A percentile compares a stretch with the other conserved stretches of the same genome.
phyloP scores from a whole-genome alignment of 352 stramenopile species.

The Vaucheria bursata region DNA sequence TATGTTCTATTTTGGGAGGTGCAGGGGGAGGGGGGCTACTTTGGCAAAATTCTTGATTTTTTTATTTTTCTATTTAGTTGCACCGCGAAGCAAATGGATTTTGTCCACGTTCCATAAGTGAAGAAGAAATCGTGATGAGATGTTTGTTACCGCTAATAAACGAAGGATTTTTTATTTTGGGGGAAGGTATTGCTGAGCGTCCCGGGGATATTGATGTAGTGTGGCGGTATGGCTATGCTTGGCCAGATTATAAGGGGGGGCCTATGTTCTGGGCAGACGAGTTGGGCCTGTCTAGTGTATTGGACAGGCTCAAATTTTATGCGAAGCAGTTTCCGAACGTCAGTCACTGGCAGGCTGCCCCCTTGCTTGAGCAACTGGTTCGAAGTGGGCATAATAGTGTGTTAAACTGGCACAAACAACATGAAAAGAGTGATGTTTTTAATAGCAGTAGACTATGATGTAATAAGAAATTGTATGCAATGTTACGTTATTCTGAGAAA shows the following conservation, averaged over 20 bases:
- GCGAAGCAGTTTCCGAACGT: constrained; percentile 19
- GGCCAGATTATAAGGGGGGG: constrained; percentile 24
- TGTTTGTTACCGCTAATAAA: constrained; percentile 48
- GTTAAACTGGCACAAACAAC: constrained; percentile 10
- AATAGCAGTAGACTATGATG: background rate
- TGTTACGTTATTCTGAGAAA: background rate
- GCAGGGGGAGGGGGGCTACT: too few species aligned
- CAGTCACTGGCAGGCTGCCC: constrained; percentile 30
- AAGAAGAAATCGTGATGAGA: constrained; percentile 48
- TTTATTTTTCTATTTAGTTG: too few species aligned
- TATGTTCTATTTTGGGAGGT: too few species aligned
- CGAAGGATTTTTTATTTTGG: constrained; percentile 42
- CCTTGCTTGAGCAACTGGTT: constrained; percentile 28
- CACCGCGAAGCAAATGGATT: too few species aligned
- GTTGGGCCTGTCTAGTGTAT: constrained; percentile 13
- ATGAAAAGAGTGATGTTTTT: background rate
- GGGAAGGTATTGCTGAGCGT: constrained; percentile 46
- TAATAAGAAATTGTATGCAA: background rate
- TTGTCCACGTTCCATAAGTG: constrained; percentile 17
- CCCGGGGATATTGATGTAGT: constrained; percentile 47
- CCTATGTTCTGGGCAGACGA: constrained; percentile 50
- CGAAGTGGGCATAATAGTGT: constrained; percentile 15
- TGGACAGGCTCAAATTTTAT: constrained; percentile 20
- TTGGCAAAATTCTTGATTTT: too few species aligned
- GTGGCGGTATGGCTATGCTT: constrained; percentile 47